Conservation (phyloP, 2,329 filamentous ascomycete species). For the Neoarthrinium moseri region DNA sequence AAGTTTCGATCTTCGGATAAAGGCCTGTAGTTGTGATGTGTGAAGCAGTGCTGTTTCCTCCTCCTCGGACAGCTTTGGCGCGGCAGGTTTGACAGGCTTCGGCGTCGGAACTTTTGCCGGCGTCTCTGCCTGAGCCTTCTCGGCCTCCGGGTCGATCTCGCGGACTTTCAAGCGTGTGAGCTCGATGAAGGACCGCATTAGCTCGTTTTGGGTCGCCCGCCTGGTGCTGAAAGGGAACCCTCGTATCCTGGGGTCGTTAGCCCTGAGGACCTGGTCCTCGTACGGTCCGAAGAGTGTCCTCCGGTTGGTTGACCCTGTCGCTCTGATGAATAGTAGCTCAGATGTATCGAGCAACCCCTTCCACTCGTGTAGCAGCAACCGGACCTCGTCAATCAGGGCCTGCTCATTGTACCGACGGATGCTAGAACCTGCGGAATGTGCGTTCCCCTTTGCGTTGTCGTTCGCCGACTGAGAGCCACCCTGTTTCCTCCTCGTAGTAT, state of each 20-base stretch:
- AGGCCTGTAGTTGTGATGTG: constrained; percentile 82
- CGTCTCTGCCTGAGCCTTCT: constrained; percentile 41
- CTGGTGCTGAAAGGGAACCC: constrained; percentile 93
- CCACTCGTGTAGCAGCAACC: constrained; percentile 80
- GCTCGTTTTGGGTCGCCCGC: constrained; percentile 86
- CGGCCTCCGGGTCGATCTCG: constrained; percentile 67
- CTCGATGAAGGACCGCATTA: constrained; percentile 93
- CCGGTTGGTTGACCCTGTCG: constrained; percentile 82
- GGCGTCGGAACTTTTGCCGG: constrained; percentile 34
- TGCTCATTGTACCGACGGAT: constrained; percentile 93
- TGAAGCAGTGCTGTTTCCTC: constrained; percentile 81
- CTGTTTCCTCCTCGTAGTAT: constrained; percentile 94
- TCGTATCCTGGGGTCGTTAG: constrained; percentile 76
- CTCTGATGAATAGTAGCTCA: constrained; percentile 83
- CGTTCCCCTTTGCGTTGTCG: constrained; percentile 89
- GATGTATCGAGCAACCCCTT: constrained; percentile 79
- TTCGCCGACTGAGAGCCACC: constrained; percentile 93
- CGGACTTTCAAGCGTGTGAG: constrained; percentile 86
- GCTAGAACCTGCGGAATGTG: constrained; percentile 88
- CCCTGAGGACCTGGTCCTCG: constrained; percentile 78
- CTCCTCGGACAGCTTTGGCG: constrained; percentile 72
- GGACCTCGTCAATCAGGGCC: constrained; percentile 84
- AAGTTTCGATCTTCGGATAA: constrained; percentile 86
- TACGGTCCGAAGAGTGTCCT: constrained; percentile 88
- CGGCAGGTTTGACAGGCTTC: constrained; percentile 49